Evolutionary conservation across 2,329 filamentous ascomycete species (phyloP).

Genomic region (Trichophyton simii): DNA sequence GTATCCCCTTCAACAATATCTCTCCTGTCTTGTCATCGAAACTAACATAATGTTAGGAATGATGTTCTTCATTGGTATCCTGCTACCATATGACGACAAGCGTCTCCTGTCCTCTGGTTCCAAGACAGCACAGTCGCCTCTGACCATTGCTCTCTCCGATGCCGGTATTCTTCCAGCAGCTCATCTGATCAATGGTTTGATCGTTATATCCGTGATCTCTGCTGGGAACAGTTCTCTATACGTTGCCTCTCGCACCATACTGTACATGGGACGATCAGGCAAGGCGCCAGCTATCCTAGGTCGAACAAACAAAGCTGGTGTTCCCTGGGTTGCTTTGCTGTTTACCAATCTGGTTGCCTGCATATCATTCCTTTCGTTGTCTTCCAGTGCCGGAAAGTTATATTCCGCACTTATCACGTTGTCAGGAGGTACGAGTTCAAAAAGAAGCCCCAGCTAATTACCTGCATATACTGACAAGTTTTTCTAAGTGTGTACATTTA

Average conservation of each 20-base stretch:
- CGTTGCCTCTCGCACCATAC: constrained; percentile 59
- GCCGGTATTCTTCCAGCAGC: constrained; percentile 62
- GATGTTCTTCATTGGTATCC: constrained; percentile 63
- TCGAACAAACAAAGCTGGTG: constrained; percentile 52
- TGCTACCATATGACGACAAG: constrained; percentile 55
- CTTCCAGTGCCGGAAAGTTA: constrained; percentile 21
- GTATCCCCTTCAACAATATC: background rate
- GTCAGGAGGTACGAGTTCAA: constrained; percentile 19
- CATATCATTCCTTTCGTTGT: constrained; percentile 24
- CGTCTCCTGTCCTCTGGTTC: constrained; percentile 50
- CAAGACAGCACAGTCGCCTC: constrained; percentile 56
- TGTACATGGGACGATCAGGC: constrained; percentile 62
- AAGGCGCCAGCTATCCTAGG: constrained; percentile 60
- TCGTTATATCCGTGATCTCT: constrained; percentile 58
- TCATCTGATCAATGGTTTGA: constrained; percentile 66
- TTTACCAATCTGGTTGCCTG: constrained; percentile 59
- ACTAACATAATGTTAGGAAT: constrained; percentile 35
- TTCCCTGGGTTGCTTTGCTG: constrained; percentile 48
- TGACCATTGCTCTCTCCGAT: constrained; percentile 61
- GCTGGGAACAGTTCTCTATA: constrained; percentile 67
- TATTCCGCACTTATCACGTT: constrained; percentile 24
- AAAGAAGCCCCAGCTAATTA: background rate
- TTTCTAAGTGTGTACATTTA: constrained; percentile 26
- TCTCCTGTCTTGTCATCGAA: background rate
- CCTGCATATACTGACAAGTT: background rate